Evolutionary conservation across 164 flowering plant genomes (phyloP), one percentile per base, ranked within the genome.

Genomic region (Euptelea pleiosperma): DNA sequence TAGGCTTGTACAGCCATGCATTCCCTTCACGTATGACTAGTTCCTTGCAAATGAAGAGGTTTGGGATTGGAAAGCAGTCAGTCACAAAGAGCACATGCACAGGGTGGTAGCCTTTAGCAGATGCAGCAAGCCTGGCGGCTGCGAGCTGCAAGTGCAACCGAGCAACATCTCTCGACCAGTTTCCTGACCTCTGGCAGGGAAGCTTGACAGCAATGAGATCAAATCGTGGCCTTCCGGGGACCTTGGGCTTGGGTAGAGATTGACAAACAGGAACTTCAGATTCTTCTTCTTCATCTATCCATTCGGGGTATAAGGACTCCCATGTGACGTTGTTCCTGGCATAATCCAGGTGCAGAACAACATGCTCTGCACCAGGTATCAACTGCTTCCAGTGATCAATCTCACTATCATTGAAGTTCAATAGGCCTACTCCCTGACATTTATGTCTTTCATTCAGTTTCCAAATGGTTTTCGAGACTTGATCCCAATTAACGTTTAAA

Each of bases 271-370:
- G 84, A 9, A 82, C 73, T 52, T 76, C 82, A 16, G 66, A 72
- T 22, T 79, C 84, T 62, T 82, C 83, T 70, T 82, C 87, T 47
- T 82, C 87, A 41, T 82, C 87, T 45, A 82, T 80, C 84, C 84
- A 82, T 57, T 82, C 87, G 18, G 87, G 87, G 52, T 60, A 82
- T 12, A 82, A 56, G 21, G 71, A 46, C 31, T 82, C 87, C 87
- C 87, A 82, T 10, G 82, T 78, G n/a, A 80, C 31, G 56, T 66
- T 66, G 10, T 53, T 46, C 6, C 60, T 33, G n/a, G 69, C 79
- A 63, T 58, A 35, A 44, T 82, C 80, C 30, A 82, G 47, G 39
- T 76, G 70, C 46, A 82, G 56, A 28, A 65, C 48, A 21, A 72
- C 43, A 51, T 66, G 69, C 51, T 78, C 63, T 15, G 67, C 61